Evolutionary conservation across 2,329 filamentous ascomycete species (phyloP).

Genomic region (Daldinia sp.): DNA sequence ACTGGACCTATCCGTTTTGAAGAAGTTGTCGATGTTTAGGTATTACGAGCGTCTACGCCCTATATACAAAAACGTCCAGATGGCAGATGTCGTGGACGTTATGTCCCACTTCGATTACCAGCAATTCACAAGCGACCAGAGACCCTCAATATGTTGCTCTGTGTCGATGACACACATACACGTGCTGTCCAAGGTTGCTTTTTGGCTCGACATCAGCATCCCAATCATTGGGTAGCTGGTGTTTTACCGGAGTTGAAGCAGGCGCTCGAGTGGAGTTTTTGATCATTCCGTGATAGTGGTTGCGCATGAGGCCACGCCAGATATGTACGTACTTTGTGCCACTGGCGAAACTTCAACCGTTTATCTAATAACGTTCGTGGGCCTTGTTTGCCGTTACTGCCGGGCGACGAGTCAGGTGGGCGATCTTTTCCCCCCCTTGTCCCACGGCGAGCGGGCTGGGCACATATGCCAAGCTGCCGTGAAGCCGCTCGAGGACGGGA

Average conservation of each 20-base stretch:
- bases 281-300: conserved; percentile 9
- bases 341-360: conserved; percentile 11
- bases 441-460: conserved; percentile 5
- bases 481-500: conserved; percentile 1
- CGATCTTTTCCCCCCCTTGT: conserved; percentile 10
- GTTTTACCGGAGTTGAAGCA: conserved; percentile 16
- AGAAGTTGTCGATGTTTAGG: conserved; percentile 5
- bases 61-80: conserved; percentile 28
- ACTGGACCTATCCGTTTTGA: conserved; percentile 16
- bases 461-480: conserved; percentile 24
- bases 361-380: conserved; percentile 15
- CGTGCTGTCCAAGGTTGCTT: conserved; percentile 23
- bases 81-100: conserved; percentile 7
- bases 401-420: conserved; percentile 27
- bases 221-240: conserved; percentile 12
- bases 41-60: conserved; percentile 29
- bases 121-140: conserved; percentile 5
- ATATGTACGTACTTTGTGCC: conserved; percentile 37
- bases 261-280: conserved; percentile 13
- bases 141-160: conserved; percentile 9
- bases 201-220: conserved; percentile 1
- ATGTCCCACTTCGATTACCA: conserved; percentile 22
- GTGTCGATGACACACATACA: conserved; percentile 25
- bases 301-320: conserved; percentile 14
- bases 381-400: conserved; percentile 28